Percentiles rank a stretch among this genome's conserved stretches.
phyloP scores from a whole-genome alignment of 768 basidiomycete genomes.

The Leucocoprinus leucothites region DNA sequence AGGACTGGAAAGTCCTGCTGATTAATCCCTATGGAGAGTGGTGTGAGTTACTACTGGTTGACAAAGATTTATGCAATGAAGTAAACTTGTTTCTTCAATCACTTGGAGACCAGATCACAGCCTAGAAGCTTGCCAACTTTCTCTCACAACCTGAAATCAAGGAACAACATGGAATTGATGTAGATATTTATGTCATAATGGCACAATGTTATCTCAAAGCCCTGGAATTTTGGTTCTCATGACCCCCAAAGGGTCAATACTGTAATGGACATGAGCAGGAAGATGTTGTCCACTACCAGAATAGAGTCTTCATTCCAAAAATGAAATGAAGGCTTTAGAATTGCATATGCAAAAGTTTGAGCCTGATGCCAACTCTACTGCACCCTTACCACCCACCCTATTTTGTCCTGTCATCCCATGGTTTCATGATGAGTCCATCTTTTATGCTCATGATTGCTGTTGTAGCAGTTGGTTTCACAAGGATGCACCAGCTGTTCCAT shows the following conservation, averaged over 20 bases:
- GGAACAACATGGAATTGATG: neutral
- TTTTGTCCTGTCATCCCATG: constrained; percentile 12
- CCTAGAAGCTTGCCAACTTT: constrained; percentile 22
- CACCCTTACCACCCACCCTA: neutral
- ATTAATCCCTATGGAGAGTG: neutral
- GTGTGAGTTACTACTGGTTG: constrained; percentile 18
- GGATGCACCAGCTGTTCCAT: constrained; percentile 22
- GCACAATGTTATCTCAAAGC: constrained; percentile 19
- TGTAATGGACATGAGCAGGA: constrained; percentile 21
- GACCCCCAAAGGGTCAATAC: constrained; percentile 18
- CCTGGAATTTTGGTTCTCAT: constrained; percentile 17
- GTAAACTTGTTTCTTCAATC: constrained; percentile 24
- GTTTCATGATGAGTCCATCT: constrained; percentile 38
- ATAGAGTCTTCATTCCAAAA: neutral
- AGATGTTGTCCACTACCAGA: constrained; percentile 18
- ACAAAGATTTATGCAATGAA: constrained; percentile 24
- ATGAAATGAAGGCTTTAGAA: neutral
- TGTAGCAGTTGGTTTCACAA: constrained; percentile 26
- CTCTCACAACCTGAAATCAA: constrained; percentile 13
- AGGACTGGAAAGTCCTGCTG: neutral
- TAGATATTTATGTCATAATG: constrained; percentile 19
- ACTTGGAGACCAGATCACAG: constrained; percentile 23
- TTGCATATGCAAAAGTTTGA: neutral
- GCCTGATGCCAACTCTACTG: neutral
- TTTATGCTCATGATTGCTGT: constrained; percentile 35